Percentiles rank a stretch among this genome's conserved stretches.
phyloP scores from a whole-genome alignment of 805 yeast genomes.

The Myxozyma neotropica region DNA sequence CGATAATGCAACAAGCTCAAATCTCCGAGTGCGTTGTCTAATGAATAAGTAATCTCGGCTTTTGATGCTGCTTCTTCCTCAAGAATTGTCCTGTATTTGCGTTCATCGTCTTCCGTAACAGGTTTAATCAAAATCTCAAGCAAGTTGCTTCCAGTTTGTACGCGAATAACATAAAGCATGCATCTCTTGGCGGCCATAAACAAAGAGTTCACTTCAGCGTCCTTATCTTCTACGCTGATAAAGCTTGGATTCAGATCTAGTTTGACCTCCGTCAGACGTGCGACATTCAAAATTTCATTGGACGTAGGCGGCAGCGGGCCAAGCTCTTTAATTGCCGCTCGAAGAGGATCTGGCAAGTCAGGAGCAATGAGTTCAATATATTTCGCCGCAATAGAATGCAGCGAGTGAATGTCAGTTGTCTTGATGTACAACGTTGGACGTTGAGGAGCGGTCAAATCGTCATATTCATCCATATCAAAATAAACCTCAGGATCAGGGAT shows the following conservation, averaged over 20 bases:
- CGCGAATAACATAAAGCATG: conserved; percentile 76
- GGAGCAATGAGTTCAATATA: conserved; percentile 38
- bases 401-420: conserved; percentile 43
- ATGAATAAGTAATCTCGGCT: conserved; percentile 34
- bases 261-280: conserved; percentile 56
- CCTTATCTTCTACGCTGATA: conserved; percentile 50
- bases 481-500: conserved; percentile 59
- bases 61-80: conserved; percentile 47
- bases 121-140: conserved; percentile 69
- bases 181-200: conserved; percentile 80
- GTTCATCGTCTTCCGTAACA: conserved; percentile 70
- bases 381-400: conserved; percentile 46
- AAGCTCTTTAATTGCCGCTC: conserved; percentile 48
- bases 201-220: conserved; percentile 60
- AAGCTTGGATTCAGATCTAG: conserved; percentile 62
- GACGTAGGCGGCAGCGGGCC: conserved; percentile 51
- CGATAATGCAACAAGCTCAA: conserved; percentile 53
- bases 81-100: conserved; percentile 58
- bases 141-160: conserved; percentile 70
- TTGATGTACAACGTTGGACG: conserved; percentile 46
- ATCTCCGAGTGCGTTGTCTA: conserved; percentile 26
- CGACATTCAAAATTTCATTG: conserved; percentile 51
- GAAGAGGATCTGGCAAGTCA: conserved; percentile 56
- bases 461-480: conserved; percentile 65
- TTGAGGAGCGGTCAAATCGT: conserved; percentile 63